Conservation (phyloP, 1,139 yeast species). For the Yamadazyma aaseri region DNA sequence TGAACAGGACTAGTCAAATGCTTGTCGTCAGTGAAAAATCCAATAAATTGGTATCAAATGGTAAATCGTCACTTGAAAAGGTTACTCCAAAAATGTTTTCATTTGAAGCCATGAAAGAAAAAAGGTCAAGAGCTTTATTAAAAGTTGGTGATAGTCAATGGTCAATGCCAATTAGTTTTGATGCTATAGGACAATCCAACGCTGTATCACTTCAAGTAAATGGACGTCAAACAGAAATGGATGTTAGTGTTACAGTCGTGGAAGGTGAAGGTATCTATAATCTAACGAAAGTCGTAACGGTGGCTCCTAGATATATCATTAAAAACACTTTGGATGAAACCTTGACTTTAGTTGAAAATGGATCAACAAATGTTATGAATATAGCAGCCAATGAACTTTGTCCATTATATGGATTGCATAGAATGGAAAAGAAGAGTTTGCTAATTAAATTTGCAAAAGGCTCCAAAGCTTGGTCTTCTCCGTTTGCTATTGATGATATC, state of each 20-base stretch:
- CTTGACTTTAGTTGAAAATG: constrained; percentile 68
- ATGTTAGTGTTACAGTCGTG: constrained; percentile 68
- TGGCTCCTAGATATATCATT: constrained; percentile 81
- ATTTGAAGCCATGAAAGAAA: constrained; percentile 57
- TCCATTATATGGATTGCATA: constrained; percentile 68
- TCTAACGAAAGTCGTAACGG: constrained; percentile 71
- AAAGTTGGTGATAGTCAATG: constrained; percentile 70
- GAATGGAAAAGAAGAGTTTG: constrained; percentile 50
- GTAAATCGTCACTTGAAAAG: constrained; percentile 23
- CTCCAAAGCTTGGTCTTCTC: constrained; percentile 78
- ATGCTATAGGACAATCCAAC: constrained; percentile 81
- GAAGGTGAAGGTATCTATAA: constrained; percentile 91
- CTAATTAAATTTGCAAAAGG: constrained; percentile 58
- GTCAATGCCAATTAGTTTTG: constrained; percentile 79
- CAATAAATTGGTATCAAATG: constrained; percentile 47
- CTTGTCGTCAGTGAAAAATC: constrained; percentile 54
- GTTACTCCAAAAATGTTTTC: constrained; percentile 78
- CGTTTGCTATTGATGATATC: constrained; percentile 78
- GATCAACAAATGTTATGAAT: constrained; percentile 47
- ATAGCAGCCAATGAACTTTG: constrained; percentile 49
- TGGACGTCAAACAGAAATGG: constrained; percentile 63
- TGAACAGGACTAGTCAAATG: constrained; percentile 77
- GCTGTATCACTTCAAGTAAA: constrained; percentile 62
- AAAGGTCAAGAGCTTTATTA: constrained; percentile 68
- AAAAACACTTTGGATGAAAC: constrained; percentile 59